Base-by-base conservation (phyloP, 768 basidiomycete species). In the Guyanaporus albipodus region DNA sequence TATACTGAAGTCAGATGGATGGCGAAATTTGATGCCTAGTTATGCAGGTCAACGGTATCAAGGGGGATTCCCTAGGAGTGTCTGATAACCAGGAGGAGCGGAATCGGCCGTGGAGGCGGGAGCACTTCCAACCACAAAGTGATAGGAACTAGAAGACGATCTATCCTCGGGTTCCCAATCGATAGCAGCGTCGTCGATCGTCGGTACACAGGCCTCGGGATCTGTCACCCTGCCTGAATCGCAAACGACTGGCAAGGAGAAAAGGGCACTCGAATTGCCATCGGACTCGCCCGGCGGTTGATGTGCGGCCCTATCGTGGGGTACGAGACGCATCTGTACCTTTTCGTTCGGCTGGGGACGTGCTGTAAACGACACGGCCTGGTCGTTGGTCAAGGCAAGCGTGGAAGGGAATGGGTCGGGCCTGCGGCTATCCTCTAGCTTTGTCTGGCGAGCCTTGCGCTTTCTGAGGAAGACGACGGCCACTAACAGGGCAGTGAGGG, bases 381-480 rank as follows among this genome's bases (percentile, higher is more conserved):
- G 35, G 26, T 18, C 37, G 11, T 9, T 10, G 7, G 37, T 28
- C 9, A 7, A 8, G 11, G 28, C 2, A n/a, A 39, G 24, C 9
- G 21, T 15, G 23, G 8, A 4, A 1, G 37, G 37, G 26, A 48
- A 57, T n/a, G 48, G 56, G 17, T 36, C 21, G 2, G 55, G 42
- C 38, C 2, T 38, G 8, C 29, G 19, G 27, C 26, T 46, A 22
- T 50, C 44, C 18, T 28, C 40, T 24, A 45, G 8, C 5, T n/a
- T 31, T 15, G 22, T 11, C 15, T 19, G 34, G 26, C 9, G 49
- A 27, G 43, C 40, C 31, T 8, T 42, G 39, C 42, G 32, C 19
- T 29, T 55, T 28, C n/a, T 44, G 17, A 58, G 18, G 28, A 48
- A 38, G 34, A 52, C 21, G 35, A 44, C 24, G 0, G 35, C 21